Base-by-base conservation (phyloP, 352 stramenopile species). In the Pythium volutum region DNA sequence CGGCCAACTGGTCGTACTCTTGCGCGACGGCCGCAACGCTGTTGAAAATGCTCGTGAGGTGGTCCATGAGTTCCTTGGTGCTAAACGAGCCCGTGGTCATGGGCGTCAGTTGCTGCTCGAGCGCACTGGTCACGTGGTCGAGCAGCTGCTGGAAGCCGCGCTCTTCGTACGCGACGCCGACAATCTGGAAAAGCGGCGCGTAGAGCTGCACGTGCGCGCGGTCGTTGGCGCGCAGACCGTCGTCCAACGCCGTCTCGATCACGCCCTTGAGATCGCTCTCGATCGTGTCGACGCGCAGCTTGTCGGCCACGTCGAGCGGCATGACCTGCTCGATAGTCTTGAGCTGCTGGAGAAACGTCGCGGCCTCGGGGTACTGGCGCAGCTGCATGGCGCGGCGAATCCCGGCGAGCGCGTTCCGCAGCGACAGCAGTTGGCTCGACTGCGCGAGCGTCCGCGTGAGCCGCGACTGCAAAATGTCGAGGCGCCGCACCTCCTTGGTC, bases 401-500 rank as follows among this genome's bases (percentile, higher is more conserved):
- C 16, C 85, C 83, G 25, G 74, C 59, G 55, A 96, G 69, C 12
- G 81, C 77, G 63, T 96, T 92, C 55, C 84, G 83, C 54, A 96
- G 71, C n/a, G 69, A 81, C 43, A 96, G 61, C 29, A 91, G 72
- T 73, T 91, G 80, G 36, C 75, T 71, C 18, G 81, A 85, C 57
- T 92, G 83, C 25, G 76, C 71, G 23, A 94, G 64, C 25, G 68
- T 80, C 47, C 73, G 54, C 45, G 74, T 74, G 64, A 96, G 56
- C 8, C 84, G 83, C 62, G 82, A 91, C 66, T 96, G 84, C 33
- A 92, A 74, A 55, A 91, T 79, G 53, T 93, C 87, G 29, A 96
- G 66, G 12, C 76, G 82, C 23, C 87, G 81, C 53, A 96, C 84
- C 31, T 96, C 85, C 31, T 77, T 75, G 48, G 87, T 94, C 87